These are phyloP conservation scores for Solanum chmielewskii DNA, from an alignment of 257 asterid species.

Conservation along the genomic window DNA sequence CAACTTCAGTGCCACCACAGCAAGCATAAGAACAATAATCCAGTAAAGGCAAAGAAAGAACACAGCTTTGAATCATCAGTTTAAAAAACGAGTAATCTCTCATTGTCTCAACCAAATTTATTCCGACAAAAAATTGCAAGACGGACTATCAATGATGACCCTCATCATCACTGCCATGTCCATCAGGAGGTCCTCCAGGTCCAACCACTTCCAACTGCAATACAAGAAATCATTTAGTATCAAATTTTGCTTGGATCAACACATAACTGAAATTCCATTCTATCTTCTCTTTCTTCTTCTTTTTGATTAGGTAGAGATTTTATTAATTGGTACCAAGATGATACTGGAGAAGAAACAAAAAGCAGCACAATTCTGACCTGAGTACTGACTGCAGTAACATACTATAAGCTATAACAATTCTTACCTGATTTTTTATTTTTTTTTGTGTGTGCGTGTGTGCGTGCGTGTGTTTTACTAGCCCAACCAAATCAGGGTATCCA, in stretches of 20 bases:
- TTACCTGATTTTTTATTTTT: not conserved
- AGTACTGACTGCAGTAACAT: not conserved
- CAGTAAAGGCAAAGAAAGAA: constrained; percentile 15
- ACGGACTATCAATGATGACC: constrained; percentile 14
- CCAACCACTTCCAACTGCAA: constrained; percentile 18
- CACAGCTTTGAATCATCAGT: constrained; percentile 24
- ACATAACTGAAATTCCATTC: not conserved
- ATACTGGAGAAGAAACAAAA: not conserved
- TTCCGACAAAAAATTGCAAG: constrained; percentile 29
- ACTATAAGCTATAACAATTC: not conserved
- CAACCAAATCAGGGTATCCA: not conserved
- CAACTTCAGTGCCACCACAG: constrained; percentile 22
- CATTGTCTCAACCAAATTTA: constrained; percentile 36
- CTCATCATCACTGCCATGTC: constrained; percentile 2
- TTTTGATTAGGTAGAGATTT: not conserved
- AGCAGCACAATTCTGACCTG: not conserved
- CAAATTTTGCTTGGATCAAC: not conserved
- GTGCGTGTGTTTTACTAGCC: not conserved
- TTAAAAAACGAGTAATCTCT: constrained; percentile 33
- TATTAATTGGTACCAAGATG: not conserved
- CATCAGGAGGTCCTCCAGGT: constrained; percentile 20
- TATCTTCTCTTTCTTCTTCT: not conserved
- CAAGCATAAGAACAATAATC: constrained; percentile 28
- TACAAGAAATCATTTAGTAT: not conserved
- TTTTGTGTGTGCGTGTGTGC: too few species aligned